These are phyloP conservation scores for Septoria petroselini DNA, from an alignment of 2,329 filamentous ascomycete species.

Conservation along the genomic window DNA sequence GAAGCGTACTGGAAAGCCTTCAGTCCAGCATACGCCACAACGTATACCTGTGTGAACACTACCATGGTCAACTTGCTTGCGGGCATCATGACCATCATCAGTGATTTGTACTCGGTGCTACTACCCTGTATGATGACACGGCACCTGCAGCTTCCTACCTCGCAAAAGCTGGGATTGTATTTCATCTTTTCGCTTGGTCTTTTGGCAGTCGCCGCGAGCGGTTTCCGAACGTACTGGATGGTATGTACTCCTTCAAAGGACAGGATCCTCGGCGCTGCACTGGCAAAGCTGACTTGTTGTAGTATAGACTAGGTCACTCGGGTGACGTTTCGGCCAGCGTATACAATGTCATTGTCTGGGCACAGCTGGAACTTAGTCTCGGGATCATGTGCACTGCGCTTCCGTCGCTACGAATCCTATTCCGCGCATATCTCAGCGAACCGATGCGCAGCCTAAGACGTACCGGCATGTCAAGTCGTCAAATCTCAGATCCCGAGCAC, in stretches of 20 bases:
- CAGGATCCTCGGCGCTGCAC: no score
- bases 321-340: slow-evolving; percentile 44
- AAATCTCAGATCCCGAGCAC: slow-evolving; percentile 17
- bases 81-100: slow-evolving; percentile 40
- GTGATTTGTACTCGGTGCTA: slow-evolving; percentile 43
- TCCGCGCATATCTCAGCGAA: slow-evolving; percentile 41
- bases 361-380: slow-evolving; percentile 42
- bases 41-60: slow-evolving; percentile 41
- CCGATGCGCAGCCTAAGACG: slow-evolving; percentile 19
- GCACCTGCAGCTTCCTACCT: slow-evolving; percentile 43
- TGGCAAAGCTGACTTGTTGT: neutral
- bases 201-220: slow-evolving; percentile 35
- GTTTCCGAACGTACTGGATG: slow-evolving; percentile 39
- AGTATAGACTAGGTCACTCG: slow-evolving; percentile 30
- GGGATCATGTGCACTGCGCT: slow-evolving; percentile 45
- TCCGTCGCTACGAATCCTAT: slow-evolving; percentile 46
- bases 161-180: slow-evolving; percentile 46
- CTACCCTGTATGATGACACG: slow-evolving; percentile 47
- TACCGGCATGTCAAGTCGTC: slow-evolving; percentile 11
- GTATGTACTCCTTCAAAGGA: no score
- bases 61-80: slow-evolving; percentile 40
- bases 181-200: slow-evolving; percentile 39
- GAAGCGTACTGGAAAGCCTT: slow-evolving; percentile 44
- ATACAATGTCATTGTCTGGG: slow-evolving; percentile 43
- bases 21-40: slow-evolving; percentile 37